phyloP scores from a whole-genome alignment of 768 basidiomycete species.

The Sporobolomyces roseus region DNA sequence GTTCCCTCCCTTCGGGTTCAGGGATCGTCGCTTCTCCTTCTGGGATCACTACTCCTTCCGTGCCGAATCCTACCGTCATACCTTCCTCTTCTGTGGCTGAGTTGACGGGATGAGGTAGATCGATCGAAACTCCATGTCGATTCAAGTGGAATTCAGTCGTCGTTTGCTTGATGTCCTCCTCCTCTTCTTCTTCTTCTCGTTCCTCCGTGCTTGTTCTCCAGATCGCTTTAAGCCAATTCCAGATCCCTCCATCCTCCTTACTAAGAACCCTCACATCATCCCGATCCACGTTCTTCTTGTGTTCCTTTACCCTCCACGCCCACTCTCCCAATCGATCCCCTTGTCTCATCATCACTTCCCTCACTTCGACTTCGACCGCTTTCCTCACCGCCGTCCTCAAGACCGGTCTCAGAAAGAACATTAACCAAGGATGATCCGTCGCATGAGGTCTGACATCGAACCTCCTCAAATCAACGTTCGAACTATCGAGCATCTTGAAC shows the following conservation, averaged over 20 bases:
- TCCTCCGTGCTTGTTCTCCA: neutral
- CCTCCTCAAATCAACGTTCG: neutral
- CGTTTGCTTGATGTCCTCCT: neutral
- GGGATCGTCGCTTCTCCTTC: slow-evolving; percentile 17
- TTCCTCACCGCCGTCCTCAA: slow-evolving; percentile 1
- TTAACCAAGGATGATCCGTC: slow-evolving; percentile 10
- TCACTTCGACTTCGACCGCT: slow-evolving; percentile 10
- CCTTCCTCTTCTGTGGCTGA: neutral
- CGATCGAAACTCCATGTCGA: slow-evolving; percentile 26
- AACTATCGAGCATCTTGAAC: neutral
- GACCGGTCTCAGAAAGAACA: slow-evolving; percentile 13
- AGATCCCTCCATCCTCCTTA: neutral
- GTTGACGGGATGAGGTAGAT: slow-evolving; percentile 16
- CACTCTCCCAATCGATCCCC: slow-evolving; percentile 3
- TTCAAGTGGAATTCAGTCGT: slow-evolving; percentile 11
- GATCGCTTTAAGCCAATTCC: slow-evolving; percentile 13
- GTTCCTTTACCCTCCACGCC: slow-evolving; percentile 9
- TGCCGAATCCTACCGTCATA: slow-evolving; percentile 18
- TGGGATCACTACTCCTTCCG: slow-evolving; percentile 29
- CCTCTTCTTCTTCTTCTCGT: neutral
- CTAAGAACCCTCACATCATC: neutral
- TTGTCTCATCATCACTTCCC: slow-evolving; percentile 1
- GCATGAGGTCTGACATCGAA: slow-evolving; percentile 25
- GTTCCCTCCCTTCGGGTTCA: neutral
- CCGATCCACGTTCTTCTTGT: neutral